Base-by-base conservation (phyloP, 2,329 filamentous ascomycete species). In the Beauveria brongniartii region DNA sequence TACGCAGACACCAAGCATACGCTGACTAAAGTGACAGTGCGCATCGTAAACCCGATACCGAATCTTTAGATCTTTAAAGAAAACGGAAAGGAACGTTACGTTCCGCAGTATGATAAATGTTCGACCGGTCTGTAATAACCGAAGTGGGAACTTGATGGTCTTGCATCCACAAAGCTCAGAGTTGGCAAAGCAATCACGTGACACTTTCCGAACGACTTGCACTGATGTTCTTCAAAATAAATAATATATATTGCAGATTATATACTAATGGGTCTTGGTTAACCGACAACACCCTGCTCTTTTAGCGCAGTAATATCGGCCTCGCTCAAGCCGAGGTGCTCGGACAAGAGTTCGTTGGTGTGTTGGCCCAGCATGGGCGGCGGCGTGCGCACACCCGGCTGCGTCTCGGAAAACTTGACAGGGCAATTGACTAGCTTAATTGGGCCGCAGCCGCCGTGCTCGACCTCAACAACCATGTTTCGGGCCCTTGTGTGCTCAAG, bases 381-480 rank as follows among this genome's bases (percentile, higher is more conserved):
- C 28, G 90, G 83, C 3, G 80, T 88, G 40, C 93, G 81, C 44
- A 96, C 85, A 3, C 85, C 83, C 0, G 92, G 91, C 66, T 82
- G 86, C 28, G 88, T 89, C 66, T 92, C 86, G 5, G 92, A 96
- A 73, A 92, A 96, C 73, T 99, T 99, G 62, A 99, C 87, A 0
- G 94, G 94, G 0, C 92, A 95, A 69, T 96, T 97, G 59, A 99
- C 88, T 70, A 99, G 78, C 74, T 92, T 92, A 64, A 99, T 88
- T 0, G 87, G 83, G 0, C 94, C 94, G 72, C 93, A 97, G 8
- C 81, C 79, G 5, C 84, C 84, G 70, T 99, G 94, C 0, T 96
- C 84, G 50, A 97, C 79, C 70, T 96, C 89, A 16, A 90, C 84
- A 1, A 99, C 89, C 94, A 99, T 99, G 63, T 87, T 83, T 62